Evolutionary conservation across 768 basidiomycete genomes (phyloP), one percentile per base, ranked within the genome.

Genomic region (Panaeolus papilionaceus): DNA sequence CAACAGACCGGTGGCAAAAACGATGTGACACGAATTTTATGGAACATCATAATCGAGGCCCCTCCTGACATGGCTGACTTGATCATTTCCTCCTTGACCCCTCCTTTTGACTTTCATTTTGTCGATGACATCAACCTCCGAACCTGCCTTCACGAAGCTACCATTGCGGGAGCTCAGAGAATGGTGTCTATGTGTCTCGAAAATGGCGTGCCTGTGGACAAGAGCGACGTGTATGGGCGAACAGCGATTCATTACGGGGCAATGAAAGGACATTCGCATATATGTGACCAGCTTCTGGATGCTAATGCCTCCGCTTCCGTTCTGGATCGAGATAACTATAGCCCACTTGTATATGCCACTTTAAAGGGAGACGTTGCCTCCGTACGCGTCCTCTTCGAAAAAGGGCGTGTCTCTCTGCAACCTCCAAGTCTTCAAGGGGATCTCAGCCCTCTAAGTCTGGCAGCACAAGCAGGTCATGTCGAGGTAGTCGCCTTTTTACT

Each of bases 101-200:
- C 79, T 14, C 89, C 91, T 0, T 94, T 98, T 75, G 94, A 98
- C 78, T 99, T 95, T 76, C 83, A 85, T 61, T 98, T 95, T 75
- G 85, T 98, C 61, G 98, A 99, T 75, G 96, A 98, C 72, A 99
- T 99, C 82, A 99, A 98, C 76, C 94, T 92, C 47, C 88, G 98
- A 40, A 96, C 93, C 3, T 95, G 94, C 71, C 85, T 99, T 23
- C 98, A 99, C 74, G 94, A 96, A 76, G 94, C 96, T 2, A 92
- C 96, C 16, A 94, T 95, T 62, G 89, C 91, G 12, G 97, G 98
- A 2, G 84, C 88, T 12, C 79, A 89, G 23, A 86, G 90, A 12
- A 86, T 99, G 62, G 94, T 95, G 67, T 79, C 89, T 69, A 78
- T 96, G 28, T 98, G 96, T 78, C 85, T 98, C 20, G 83, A 86